phyloP scores from a whole-genome alignment of 768 basidiomycete genomes.

The Lentinula raphanica region DNA sequence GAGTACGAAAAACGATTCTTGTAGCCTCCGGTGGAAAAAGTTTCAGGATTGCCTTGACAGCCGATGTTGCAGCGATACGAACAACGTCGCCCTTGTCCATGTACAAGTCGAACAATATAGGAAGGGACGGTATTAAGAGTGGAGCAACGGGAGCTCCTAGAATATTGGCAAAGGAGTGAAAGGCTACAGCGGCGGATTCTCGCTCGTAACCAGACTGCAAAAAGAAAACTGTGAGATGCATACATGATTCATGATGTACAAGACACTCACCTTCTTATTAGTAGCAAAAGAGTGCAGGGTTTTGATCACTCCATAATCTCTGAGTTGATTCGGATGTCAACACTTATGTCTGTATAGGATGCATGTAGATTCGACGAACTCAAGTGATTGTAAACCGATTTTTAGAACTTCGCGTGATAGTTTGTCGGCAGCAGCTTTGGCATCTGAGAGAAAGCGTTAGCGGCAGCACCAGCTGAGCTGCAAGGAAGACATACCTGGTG shows the following conservation, averaged over 20 bases:
- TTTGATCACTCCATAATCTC: constrained; percentile 57
- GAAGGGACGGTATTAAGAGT: constrained; percentile 70
- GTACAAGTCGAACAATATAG: constrained; percentile 75
- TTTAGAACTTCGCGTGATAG: constrained; percentile 69
- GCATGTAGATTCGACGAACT: constrained; percentile 32
- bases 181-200: constrained; percentile 79
- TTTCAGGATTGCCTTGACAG: constrained; percentile 81
- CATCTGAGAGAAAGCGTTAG: constrained; percentile 45
- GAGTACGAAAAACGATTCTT: constrained; percentile 57
- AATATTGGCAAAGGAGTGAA: constrained; percentile 65
- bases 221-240: background rate
- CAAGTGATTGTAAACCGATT: constrained; percentile 53
- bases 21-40: constrained; percentile 79
- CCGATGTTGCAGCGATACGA: constrained; percentile 69
- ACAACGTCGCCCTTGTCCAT: constrained; percentile 95
- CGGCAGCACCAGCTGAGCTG: constrained; percentile 4
- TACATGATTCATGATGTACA: background rate
- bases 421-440: constrained; percentile 78
- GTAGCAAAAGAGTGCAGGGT: constrained; percentile 65
- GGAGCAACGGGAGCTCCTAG: constrained; percentile 71
- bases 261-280: constrained; percentile 54
- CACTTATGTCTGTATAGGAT: background rate
- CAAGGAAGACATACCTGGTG: constrained; percentile 38
- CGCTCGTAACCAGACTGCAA: constrained; percentile 70
- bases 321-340: constrained; percentile 20